phyloP scores from a whole-genome alignment of 2,329 filamentous ascomycete genomes.

The Pleoardoris graminearum region DNA sequence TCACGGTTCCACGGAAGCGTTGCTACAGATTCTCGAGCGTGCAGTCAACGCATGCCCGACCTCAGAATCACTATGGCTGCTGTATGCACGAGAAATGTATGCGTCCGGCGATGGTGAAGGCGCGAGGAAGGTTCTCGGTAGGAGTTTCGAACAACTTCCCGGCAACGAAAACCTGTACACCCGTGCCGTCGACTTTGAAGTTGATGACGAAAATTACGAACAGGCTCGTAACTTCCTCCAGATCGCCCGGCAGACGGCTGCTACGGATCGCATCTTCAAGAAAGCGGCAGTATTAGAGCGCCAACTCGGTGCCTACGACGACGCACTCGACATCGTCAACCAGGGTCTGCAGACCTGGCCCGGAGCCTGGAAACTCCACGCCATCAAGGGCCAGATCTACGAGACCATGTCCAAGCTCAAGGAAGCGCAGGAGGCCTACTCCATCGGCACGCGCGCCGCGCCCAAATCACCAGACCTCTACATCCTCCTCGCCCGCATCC shows the following conservation, averaged over 20 bases:
- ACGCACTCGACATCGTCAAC: constrained; percentile 83
- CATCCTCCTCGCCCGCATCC: constrained; percentile 84
- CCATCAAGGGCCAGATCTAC: constrained; percentile 99
- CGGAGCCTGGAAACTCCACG: constrained; percentile 85
- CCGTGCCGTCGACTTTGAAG: constrained; percentile 92
- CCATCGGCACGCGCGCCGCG: constrained; percentile 83
- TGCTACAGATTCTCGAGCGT: constrained; percentile 87
- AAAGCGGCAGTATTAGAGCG: constrained; percentile 94
- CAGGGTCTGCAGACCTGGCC: constrained; percentile 88
- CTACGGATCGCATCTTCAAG: constrained; percentile 96
- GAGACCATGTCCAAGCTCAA: constrained; percentile 76
- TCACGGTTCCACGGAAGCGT: constrained; percentile 79
- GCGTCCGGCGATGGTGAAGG: constrained; percentile 84
- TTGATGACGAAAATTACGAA: constrained; percentile 80
- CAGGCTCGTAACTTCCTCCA: constrained; percentile 81
- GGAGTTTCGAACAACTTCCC: constrained; percentile 91
- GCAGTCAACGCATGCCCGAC: constrained; percentile 92
- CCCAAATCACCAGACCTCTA: constrained; percentile 83
- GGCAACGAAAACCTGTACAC: constrained; percentile 99
- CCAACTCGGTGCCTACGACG: constrained; percentile 76
- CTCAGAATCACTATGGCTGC: constrained; percentile 91
- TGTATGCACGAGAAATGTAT: constrained; percentile 94
- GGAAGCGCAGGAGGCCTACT: constrained; percentile 88
- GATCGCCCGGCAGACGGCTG: constrained; percentile 82
- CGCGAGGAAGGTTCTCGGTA: constrained; percentile 80